These are phyloP conservation scores for Mortierella polycephala DNA, from an alignment of 371 early-diverging fungal genomes.

Conservation along the genomic window DNA sequence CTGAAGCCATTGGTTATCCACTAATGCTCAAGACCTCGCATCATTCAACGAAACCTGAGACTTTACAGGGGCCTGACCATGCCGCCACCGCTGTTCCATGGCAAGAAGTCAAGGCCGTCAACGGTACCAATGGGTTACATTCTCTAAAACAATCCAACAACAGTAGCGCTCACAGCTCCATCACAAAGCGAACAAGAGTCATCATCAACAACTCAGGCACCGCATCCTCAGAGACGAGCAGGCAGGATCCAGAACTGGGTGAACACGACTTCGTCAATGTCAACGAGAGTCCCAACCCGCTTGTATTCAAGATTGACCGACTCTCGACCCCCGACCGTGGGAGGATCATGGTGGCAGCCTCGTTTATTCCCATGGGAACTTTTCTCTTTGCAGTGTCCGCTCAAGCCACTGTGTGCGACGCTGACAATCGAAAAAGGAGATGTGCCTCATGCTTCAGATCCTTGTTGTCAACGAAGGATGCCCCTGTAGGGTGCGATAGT, in stretches of 20 bases:
- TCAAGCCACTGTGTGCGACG: conserved; percentile 17
- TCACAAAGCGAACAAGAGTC: no score
- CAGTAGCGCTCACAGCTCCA: no score
- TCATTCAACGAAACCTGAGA: no score
- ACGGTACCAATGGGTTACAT: no score
- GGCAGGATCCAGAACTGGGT: neutral
- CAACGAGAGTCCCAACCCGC: neutral
- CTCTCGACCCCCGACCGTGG: conserved; percentile 25
- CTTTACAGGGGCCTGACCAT: no score
- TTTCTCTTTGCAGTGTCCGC: conserved; percentile 7
- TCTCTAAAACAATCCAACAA: no score
- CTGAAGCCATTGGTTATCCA: no score
- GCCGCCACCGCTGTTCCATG: no score
- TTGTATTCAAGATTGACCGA: conserved; percentile 6
- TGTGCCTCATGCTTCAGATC: conserved; percentile 24
- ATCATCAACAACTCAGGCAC: no score
- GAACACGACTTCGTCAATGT: neutral
- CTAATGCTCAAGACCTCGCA: no score
- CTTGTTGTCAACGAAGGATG: neutral
- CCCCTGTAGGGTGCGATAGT: neutral
- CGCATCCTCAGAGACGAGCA: neutral
- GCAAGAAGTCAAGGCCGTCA: no score
- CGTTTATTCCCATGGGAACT: conserved; percentile 7
- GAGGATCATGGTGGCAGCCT: conserved; percentile 17
- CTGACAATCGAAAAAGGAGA: conserved; percentile 8